Base-by-base conservation (phyloP, 192 early-diverging fungal genomes). In the Backusella morwellensis region DNA sequence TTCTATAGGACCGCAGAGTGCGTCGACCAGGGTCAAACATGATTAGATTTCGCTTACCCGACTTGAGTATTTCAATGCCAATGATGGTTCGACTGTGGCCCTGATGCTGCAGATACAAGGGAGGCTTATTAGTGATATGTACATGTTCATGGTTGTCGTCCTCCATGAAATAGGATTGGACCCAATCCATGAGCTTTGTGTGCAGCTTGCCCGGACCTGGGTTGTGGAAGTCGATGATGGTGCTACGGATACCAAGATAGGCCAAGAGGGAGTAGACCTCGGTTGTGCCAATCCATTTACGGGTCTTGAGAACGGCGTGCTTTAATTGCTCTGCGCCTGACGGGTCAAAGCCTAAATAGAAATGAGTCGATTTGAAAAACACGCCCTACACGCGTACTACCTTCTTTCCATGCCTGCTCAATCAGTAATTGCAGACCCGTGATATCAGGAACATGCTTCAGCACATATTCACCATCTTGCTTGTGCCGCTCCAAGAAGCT, bases 261-360 rank as follows among this genome's bases (percentile, higher is more conserved):
- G 85, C 79, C 29, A 94, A 72, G 4, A 92, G 80, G 1, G 86
- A 86, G 75, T 90, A 91, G 0, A 88, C 87, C 71, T 94, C 92
- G 0, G 91, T 92, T 0, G 92, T 87, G 0, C 92, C 91, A 75
- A 94, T 92, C 92, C 92, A 94, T 73, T 90, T 91, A 8, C 82
- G 63, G 6, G 91, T 90, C 21, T 83, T 86, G 23, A 81, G 66
- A 2, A 92, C 87, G 7, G 79, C 82, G 74, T 89, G 82, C 2
- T 75, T 74, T 9, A 92, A 77, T 67, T 93, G 91, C 19, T 40
- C 40, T 2, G 88, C 88, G 3, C 91, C 93, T 11, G 80, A 71
- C 0, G 75, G 71, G 77, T 94, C 93, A 66, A 86, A 92, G 1
- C 91, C 89, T 75, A 32, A 32, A 32, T 0, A 3, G 32, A 32